Base-by-base conservation (phyloP, 306 rosid genomes). In the Cyamopsis tetragonoloba region DNA sequence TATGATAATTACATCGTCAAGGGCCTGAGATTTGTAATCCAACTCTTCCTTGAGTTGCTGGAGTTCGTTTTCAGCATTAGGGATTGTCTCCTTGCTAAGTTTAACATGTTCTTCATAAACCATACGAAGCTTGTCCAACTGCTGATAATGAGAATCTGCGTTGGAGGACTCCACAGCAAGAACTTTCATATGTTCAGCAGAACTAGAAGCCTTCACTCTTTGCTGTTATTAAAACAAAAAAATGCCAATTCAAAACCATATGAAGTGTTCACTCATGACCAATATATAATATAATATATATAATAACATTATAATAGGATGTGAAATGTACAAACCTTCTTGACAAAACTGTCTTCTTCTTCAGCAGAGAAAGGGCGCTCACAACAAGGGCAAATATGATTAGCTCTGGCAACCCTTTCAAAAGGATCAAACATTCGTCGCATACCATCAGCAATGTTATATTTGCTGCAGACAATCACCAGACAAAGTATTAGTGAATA, bases 321-420 rank as follows among this genome's bases (percentile, higher is more conserved):
- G 60, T 61, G n/a, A 80, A 76, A 27, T 53, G 31, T 30, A 31
- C 55, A 65, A 59, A 92, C 98, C 98, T 92, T 92, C 81, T 81
- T 88, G 68, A 92, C 96, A 83, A 92, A 92, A 44, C 76, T 82
- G n/a, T 92, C 98, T 83, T 92, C 98, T 82, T 92, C 98, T 80
- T 84, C 88, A 7, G 86, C 66, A 68, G 93, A 81, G 83, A 92
- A 89, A 66, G 96, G 74, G 18, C 98, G 96, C 74, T 92, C 96
- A 72, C 98, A 92, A 81, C 96, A 89, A 34, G 98, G 98, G 80
- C 98, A 92, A 66, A 81, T 11, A 72, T 92, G 98, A 83, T 80
- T 82, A 62, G 89, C 96, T 51, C 98, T 92, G 43, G 98, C 96
- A 74, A 84, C 88, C 81, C 84, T 84, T 82, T 89, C 98, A 76